Evolutionary conservation across 2,329 filamentous ascomycete genomes (phyloP).

Genomic region (Aspergillus chevalieri): DNA sequence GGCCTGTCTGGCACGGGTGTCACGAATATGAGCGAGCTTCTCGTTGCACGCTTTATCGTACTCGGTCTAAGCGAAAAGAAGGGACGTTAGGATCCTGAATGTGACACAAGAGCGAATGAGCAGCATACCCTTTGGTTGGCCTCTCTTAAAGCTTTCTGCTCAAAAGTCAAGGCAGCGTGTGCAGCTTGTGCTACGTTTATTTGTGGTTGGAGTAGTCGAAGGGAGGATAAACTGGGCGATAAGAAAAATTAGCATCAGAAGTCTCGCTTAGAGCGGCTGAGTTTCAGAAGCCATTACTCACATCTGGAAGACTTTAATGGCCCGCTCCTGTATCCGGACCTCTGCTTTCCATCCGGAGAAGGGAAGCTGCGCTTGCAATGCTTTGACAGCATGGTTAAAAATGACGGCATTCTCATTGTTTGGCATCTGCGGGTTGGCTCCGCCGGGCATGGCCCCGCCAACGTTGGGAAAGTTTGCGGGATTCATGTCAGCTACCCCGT

Average conservation of each 20-base stretch:
- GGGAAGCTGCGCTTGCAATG: constrained; percentile 36
- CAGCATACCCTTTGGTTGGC: constrained; percentile 27
- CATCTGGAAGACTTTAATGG: constrained; percentile 40
- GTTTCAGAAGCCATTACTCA: constrained; percentile 17
- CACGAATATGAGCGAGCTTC: constrained; percentile 41
- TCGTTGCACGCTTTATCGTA: constrained; percentile 41
- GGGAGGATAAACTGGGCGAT: constrained; percentile 21
- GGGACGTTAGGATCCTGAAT: background rate
- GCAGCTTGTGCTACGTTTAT: constrained; percentile 34
- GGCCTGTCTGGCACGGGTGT: constrained; percentile 40
- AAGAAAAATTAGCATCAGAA: constrained; percentile 1
- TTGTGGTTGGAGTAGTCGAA: constrained; percentile 40
- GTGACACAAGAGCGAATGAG: constrained; percentile 1
- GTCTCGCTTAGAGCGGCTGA: background rate
- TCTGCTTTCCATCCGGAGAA: constrained; percentile 42
- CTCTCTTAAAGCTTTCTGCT: constrained; percentile 40
- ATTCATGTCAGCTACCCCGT: constrained; percentile 39
- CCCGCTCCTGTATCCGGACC: constrained; percentile 35
- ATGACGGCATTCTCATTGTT: constrained; percentile 31
- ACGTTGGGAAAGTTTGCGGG: constrained; percentile 34
- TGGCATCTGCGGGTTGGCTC: constrained; percentile 29
- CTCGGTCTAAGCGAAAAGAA: constrained; percentile 23
- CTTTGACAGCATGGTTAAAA: constrained; percentile 33
- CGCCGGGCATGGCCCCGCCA: constrained; percentile 30
- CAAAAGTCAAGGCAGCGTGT: constrained; percentile 39